phyloP scores from a whole-genome alignment of 257 asterid genomes.

The Pogostemon cablin region DNA sequence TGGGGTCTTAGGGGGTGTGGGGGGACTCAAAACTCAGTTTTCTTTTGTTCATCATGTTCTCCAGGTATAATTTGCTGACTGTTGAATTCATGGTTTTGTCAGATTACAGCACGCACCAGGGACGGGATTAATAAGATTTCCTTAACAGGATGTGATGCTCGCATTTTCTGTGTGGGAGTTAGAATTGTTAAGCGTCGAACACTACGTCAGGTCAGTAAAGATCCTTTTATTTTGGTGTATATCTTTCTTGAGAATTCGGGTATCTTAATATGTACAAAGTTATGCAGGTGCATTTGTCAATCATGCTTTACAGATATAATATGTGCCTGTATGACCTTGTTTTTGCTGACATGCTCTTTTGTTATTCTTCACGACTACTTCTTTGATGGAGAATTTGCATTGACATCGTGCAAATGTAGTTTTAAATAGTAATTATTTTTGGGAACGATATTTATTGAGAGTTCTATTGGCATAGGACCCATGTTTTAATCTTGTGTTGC shows the following conservation, averaged over 20 bases:
- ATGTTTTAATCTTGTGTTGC: constrained; percentile 8
- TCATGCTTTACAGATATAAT: constrained; percentile 1
- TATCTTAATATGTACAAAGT: constrained; percentile 19
- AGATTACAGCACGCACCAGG: constrained; percentile 85
- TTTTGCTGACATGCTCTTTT: constrained; percentile 7
- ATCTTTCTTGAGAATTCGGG: neutral
- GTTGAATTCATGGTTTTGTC: constrained; percentile 54
- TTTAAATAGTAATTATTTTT: neutral
- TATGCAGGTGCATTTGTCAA: constrained; percentile 13
- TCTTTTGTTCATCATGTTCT: constrained; percentile 8
- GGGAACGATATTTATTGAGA: neutral
- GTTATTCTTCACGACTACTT: neutral
- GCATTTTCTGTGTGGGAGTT: constrained; percentile 87
- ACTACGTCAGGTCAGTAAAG: constrained; percentile 64
- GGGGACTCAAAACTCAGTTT: neutral
- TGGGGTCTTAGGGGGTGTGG: neutral
- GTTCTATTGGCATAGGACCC: neutral
- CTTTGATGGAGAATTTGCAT: neutral
- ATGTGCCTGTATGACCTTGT: constrained; percentile 17
- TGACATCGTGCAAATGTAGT: neutral
- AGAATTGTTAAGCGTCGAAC: constrained; percentile 89
- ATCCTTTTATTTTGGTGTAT: constrained; percentile 25
- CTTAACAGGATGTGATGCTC: constrained; percentile 87
- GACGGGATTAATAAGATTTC: constrained; percentile 93
- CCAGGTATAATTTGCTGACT: constrained; percentile 1